Evolutionary conservation across 2,329 filamentous ascomycete genomes (phyloP), one percentile per base, ranked within the genome.

Genomic region (Trichoderma citrinoviride): DNA sequence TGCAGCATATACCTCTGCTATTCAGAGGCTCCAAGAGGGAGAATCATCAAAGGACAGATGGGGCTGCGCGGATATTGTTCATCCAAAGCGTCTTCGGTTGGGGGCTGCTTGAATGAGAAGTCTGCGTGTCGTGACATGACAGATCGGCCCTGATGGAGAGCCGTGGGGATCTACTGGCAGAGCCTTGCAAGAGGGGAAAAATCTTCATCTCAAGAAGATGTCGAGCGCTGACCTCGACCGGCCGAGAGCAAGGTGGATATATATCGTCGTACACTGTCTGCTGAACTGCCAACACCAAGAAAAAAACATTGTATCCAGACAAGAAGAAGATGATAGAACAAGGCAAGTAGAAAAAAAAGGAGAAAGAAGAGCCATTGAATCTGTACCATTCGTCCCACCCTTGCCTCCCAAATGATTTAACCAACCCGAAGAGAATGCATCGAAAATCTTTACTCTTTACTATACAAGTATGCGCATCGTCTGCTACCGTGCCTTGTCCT

Each of bases 361-460:
- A n/a, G n/a, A 23, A 37, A 52, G 3, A 12, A 61, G 53, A 46
- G 29, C 49, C 58, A 54, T 53, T 44, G 44, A 52, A 46, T 61
- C 40, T 61, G 37, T 61, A 21, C 40, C 25, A 33, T 33, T 23
- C 37, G 14, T 54, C 47, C 47, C 27, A n/a, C 47, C 58, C 12
- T 50, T 52, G 17, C 47, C 27, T 10, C 41, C 52, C 49, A 49
- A 47, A 37, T 23, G 25, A 55, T 19, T 15, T 12, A 61, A 21
- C 23, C 46, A 56, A 41, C 61, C 61, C 44, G 41, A 52, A 58
- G 41, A 65, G 41, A 65, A 40, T 55, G 55, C 49, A 46, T 40
- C 46, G 7, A 19, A 52, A 25, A 58, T 54, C 37, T 65, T 55
- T 63, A 56, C 60, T 60, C 49, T 57, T 55, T 63, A 54, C 43